Base-by-base conservation (phyloP, 257 asterid genomes). In the Thymus quinquecostatus region DNA sequence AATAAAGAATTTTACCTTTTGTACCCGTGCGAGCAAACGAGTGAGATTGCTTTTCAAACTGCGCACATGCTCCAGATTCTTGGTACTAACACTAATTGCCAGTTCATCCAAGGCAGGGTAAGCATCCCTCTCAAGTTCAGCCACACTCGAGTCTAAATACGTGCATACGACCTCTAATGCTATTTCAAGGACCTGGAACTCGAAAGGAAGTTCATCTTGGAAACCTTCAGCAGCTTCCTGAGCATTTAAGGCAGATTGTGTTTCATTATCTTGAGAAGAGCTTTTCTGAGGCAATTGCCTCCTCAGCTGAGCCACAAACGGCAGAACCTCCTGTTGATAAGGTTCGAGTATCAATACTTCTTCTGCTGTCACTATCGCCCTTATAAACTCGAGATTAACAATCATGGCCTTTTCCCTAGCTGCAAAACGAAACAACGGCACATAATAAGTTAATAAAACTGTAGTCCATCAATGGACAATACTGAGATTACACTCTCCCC, bases 371-470 rank as follows among this genome's bases (percentile, higher is more conserved):
- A 95, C 82, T 70, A 95, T 88, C 56, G 97, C 99, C 82, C 98
- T 86, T 82, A 90, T 86, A 64, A 83, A 87, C 83, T 95, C 99
- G 84, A 95, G 85, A 85, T 92, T 95, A 49, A 95, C 96, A 73
- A 95, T 90, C 97, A 95, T 88, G 74, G 99, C 98, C 75, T 88
- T 95, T 72, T 95, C 99, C 84, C 99, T 89, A 51, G 99, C 99
- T 92, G 94, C 77, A 82, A 61, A 61, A 11, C 7, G 47, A 62
- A 49, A 65, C 53, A 27, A 62, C 21, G 57, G 53, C 51, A 29
- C 41, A 5, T 38, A 38, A 38, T 38, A 38, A 38, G 40, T 38
- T 38, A 38, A 5, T 38, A 7, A 38, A 38, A 38, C 41, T 38
- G 41, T 38, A 7, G 41, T 38, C 6, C 6, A 38, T 5, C 41